phyloP scores from a whole-genome alignment of 2,329 filamentous ascomycete genomes.

The Penicillium freii region DNA sequence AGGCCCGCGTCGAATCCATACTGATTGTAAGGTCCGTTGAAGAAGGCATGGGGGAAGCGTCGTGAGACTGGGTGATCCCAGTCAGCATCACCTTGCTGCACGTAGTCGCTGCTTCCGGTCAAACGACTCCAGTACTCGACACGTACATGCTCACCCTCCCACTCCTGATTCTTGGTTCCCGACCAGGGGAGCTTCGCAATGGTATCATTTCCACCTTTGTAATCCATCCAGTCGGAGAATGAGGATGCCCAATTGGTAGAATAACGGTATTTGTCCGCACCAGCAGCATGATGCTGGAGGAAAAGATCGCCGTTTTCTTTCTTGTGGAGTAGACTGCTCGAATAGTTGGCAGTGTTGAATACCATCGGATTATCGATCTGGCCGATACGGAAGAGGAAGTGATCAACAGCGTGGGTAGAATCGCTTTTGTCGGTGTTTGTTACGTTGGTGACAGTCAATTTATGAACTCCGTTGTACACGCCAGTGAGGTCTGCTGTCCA shows the following conservation, averaged over 20 bases:
- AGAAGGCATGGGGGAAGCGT: conserved; percentile 61
- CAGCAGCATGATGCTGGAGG: conserved; percentile 58
- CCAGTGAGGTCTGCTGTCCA: conserved; percentile 54
- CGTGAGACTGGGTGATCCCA: conserved; percentile 43
- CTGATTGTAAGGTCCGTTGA: conserved; percentile 62
- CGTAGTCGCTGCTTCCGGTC: conserved; percentile 58
- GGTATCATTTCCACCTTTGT: conserved; percentile 52
- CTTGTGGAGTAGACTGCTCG: conserved; percentile 51
- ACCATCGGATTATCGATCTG: conserved; percentile 58
- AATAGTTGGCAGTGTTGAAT: conserved; percentile 60
- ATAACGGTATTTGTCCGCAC: conserved; percentile 62
- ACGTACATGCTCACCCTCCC: conserved; percentile 61
- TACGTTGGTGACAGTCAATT: conserved; percentile 56
- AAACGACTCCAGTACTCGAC: conserved; percentile 63
- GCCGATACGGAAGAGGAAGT: conserved; percentile 63
- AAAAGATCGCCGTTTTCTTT: conserved; percentile 45
- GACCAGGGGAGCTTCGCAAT: conserved; percentile 54
- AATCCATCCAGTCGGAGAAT: conserved; percentile 59
- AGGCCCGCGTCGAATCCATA: conserved; percentile 63
- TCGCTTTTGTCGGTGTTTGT: conserved; percentile 38
- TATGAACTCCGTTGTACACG: conserved; percentile 61
- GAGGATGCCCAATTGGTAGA: conserved; percentile 61
- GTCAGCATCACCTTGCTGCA: conserved; percentile 57
- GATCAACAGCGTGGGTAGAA: conserved; percentile 55
- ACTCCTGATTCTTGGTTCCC: conserved; percentile 57